phyloP scores from a whole-genome alignment of 768 basidiomycete genomes.

The Phylloporus rhodoxanthus region DNA sequence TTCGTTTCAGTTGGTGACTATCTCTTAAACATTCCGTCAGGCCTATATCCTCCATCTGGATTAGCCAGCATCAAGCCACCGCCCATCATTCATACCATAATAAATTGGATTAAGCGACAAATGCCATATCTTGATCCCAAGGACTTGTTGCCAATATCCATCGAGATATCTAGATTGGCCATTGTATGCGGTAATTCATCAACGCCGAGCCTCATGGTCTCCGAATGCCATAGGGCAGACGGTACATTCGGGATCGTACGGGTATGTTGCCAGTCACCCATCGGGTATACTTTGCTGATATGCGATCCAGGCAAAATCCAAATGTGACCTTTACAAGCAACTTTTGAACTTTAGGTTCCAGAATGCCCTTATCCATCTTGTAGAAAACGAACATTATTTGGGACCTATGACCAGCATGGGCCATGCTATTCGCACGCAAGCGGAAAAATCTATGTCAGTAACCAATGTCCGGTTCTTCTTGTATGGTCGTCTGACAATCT shows the following conservation, averaged over 20 bases:
- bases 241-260: conserved; percentile 78
- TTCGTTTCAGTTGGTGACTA: not conserved
- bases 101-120: conserved; percentile 52
- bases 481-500: conserved; percentile 6
- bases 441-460: conserved; percentile 40
- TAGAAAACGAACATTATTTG: conserved; percentile 72
- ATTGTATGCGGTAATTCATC: conserved; percentile 83
- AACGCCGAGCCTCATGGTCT: conserved; percentile 75
- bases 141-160: conserved; percentile 80
- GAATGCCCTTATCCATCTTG: conserved; percentile 54
- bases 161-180: conserved; percentile 72
- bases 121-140: conserved; percentile 71
- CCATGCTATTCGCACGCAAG: conserved; percentile 48
- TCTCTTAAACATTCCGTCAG: conserved; percentile 9
- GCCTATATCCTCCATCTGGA: conserved; percentile 22
- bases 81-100: conserved; percentile 35
- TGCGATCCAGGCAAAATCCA: conserved; percentile 62
- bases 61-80: conserved; percentile 25
- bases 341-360: conserved; percentile 67
- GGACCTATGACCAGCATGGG: conserved; percentile 65
- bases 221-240: conserved; percentile 69
- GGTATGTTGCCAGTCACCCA: conserved; percentile 38
- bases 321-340: conserved; percentile 79
- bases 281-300: conserved; percentile 4
- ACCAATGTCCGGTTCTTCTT: not conserved